These are phyloP conservation scores for Umbellularia californica DNA, from an alignment of 164 flowering plant species.

Conservation along the genomic window DNA sequence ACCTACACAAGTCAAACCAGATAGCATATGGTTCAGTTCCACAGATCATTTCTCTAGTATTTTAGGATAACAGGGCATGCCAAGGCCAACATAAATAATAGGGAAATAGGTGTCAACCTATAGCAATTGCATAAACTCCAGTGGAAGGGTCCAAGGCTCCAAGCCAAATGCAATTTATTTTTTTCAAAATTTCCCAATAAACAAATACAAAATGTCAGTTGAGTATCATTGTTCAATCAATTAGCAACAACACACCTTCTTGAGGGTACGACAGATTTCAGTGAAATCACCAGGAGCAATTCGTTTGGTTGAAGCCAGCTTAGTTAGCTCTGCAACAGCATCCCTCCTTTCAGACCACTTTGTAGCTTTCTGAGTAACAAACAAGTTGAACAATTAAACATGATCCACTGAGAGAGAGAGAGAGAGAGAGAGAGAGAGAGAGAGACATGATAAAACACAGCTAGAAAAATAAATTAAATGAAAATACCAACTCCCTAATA, in stretches of 20 bases:
- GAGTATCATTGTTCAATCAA: neutral
- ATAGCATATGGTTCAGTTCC: too few species aligned
- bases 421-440: too few species aligned
- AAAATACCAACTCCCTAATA: neutral
- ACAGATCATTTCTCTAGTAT: too few species aligned
- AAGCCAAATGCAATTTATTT: too few species aligned
- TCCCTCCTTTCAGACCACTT: slow-evolving; percentile 98
- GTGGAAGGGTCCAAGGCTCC: too few species aligned
- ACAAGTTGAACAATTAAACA: neutral
- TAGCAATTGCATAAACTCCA: too few species aligned
- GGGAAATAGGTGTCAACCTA: too few species aligned
- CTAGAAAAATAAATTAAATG: neutral
- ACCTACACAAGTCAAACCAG: too few species aligned
- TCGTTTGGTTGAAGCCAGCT: slow-evolving; percentile 85
- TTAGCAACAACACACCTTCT: slow-evolving; percentile 54
- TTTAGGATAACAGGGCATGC: too few species aligned
- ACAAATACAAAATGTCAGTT: too few species aligned
- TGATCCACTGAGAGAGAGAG: neutral
- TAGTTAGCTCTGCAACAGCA: slow-evolving; percentile 89
- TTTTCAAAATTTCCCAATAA: too few species aligned
- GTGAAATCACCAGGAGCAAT: slow-evolving; percentile 96
- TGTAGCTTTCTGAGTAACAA: slow-evolving; percentile 67
- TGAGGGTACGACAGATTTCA: slow-evolving; percentile 82
- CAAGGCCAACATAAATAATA: too few species aligned
- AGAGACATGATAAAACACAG: neutral